A percentile compares a stretch with the other conserved stretches of the same genome.
Evolutionary conservation across 495 filamentous ascomycete species (phyloP).

Genomic region (Parachaetomium inaequale): DNA sequence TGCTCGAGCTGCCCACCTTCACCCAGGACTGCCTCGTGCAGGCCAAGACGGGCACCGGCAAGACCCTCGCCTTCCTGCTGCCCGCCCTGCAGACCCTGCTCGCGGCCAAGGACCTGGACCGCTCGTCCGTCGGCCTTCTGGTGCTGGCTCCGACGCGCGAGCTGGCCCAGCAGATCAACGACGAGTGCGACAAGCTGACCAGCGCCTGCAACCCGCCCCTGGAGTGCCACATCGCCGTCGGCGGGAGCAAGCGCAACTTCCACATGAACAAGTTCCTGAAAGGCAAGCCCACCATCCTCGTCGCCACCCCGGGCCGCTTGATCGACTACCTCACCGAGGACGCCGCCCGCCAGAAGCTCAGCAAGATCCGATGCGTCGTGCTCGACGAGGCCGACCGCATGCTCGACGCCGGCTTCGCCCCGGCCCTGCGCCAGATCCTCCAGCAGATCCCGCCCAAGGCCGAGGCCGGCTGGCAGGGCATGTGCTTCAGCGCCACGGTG

Average conservation of each 20-base stretch:
- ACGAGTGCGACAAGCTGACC: conserved; percentile 65
- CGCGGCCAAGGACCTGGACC: conserved; percentile 46
- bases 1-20: conserved; percentile 62
- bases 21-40: conserved; percentile 71
- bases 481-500: conserved; percentile 92
- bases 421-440: conserved; percentile 82
- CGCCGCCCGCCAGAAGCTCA: conserved; percentile 71
- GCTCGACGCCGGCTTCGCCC: conserved; percentile 92
- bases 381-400: conserved; percentile 95
- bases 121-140: conserved; percentile 54
- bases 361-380: conserved; percentile 63
- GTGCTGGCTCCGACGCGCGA: conserved; percentile 89
- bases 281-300: conserved; percentile 71
- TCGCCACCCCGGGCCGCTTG: conserved; percentile 86
- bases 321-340: conserved; percentile 84
- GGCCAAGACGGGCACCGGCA: conserved; percentile 88
- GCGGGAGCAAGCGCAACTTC: conserved; percentile 88
- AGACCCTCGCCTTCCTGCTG: conserved; percentile 88
- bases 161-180: conserved; percentile 85
- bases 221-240: conserved; percentile 94
- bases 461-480: conserved; percentile 64
- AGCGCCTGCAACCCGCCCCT: conserved; percentile 62
- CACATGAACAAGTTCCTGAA: conserved; percentile 67
- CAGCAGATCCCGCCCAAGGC: conserved; percentile 58
- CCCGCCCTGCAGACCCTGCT: conserved; percentile 63